Percentiles rank a stretch among this genome's conserved stretches.
Conservation (phyloP, 176 grass and related monocot genomes). For the Rhipidocladum racemiflorum region DNA sequence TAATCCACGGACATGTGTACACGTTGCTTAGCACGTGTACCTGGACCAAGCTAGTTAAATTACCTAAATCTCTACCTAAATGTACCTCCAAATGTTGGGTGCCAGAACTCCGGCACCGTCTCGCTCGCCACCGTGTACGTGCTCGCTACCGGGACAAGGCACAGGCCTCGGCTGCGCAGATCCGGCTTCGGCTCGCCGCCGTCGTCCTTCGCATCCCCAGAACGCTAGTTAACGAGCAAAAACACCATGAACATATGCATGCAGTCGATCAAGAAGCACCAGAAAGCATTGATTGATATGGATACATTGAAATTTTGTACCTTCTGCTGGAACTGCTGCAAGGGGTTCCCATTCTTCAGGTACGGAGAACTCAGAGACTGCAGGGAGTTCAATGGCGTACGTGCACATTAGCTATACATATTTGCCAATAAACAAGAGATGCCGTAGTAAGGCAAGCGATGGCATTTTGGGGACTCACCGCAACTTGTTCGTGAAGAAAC, state of each 20-base stretch:
- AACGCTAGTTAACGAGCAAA: constrained; percentile 33
- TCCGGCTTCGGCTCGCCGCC: constrained; percentile 45
- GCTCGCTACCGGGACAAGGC: constrained; percentile 85
- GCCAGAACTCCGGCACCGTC: constrained; percentile 82
- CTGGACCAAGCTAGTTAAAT: constrained; percentile 16
- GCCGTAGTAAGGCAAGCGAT: not conserved
- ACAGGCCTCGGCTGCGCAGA: constrained; percentile 78
- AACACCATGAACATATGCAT: not conserved
- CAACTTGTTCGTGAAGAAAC: constrained; percentile 96
- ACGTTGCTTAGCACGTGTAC: constrained; percentile 27
- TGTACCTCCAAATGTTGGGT: constrained; percentile 84
- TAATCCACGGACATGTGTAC: constrained; percentile 25
- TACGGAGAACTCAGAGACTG: constrained; percentile 80
- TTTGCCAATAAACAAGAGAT: not conserved
- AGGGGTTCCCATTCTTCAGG: constrained; percentile 68
- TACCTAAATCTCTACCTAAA: constrained; percentile 59
- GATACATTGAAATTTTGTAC: constrained; percentile 31
- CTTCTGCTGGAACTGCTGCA: constrained; percentile 68
- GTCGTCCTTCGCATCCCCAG: constrained; percentile 55
- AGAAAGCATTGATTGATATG: not conserved
- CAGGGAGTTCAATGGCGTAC: not conserved
- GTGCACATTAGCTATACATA: constrained; percentile 9
- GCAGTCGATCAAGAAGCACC: not conserved
- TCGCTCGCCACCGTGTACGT: constrained; percentile 86
- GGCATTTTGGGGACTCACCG: constrained; percentile 50